phyloP scores from a whole-genome alignment of 305 asterid genomes.

The Solanum hybrid region DNA sequence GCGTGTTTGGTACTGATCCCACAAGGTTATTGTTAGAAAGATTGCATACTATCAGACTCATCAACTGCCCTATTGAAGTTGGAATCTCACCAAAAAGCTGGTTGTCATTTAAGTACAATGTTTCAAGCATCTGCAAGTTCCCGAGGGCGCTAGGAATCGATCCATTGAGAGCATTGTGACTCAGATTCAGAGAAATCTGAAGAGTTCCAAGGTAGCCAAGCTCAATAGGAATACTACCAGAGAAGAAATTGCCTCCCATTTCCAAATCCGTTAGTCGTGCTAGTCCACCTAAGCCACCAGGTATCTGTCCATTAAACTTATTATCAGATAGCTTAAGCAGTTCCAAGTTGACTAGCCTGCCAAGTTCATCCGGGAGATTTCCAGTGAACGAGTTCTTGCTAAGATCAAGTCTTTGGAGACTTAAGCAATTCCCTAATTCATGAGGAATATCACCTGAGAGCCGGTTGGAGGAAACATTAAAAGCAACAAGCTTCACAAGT shows the following conservation, averaged over 20 bases:
- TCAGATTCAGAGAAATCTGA: slow-evolving; percentile 72
- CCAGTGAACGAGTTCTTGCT: slow-evolving; percentile 58
- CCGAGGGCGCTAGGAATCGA: slow-evolving; percentile 55
- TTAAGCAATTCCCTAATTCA: slow-evolving; percentile 61
- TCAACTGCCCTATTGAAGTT: slow-evolving; percentile 45
- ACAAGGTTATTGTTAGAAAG: slow-evolving; percentile 66
- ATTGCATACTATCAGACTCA: slow-evolving; percentile 68
- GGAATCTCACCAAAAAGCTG: slow-evolving; percentile 75
- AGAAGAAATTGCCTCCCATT: slow-evolving; percentile 74
- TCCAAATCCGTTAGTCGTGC: slow-evolving; percentile 62
- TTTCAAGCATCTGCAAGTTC: slow-evolving; percentile 74
- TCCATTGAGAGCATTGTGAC: slow-evolving; percentile 62
- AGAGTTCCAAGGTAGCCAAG: slow-evolving; percentile 59
- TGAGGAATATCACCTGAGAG: slow-evolving; percentile 51
- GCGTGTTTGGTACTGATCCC: slow-evolving; percentile 61
- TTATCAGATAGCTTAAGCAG: slow-evolving; percentile 67
- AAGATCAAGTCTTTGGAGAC: slow-evolving; percentile 83
- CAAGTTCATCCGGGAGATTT: slow-evolving; percentile 48
- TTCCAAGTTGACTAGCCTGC: slow-evolving; percentile 66
- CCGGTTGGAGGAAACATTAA: slow-evolving; percentile 62
- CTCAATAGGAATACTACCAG: slow-evolving; percentile 60
- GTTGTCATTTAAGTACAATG: slow-evolving; percentile 64
- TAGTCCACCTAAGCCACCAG: slow-evolving; percentile 56
- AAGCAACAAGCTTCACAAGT: slow-evolving; percentile 64
- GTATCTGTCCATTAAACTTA: slow-evolving; percentile 46